phyloP scores from a whole-genome alignment of 441 rosid species.

The Pelargonium australe region DNA sequence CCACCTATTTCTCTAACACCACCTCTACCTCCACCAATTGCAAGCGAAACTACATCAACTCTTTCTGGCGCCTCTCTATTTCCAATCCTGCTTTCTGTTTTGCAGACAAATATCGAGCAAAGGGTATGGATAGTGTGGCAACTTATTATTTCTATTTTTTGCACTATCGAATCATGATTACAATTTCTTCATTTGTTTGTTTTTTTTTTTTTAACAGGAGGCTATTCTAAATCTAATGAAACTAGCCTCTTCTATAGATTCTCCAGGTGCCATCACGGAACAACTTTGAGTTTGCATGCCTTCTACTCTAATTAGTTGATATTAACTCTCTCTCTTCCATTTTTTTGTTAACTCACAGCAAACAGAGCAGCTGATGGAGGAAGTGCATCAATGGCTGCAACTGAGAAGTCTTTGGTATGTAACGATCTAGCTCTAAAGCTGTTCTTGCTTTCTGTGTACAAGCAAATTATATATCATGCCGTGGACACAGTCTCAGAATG shows the following conservation, averaged over 20 bases:
- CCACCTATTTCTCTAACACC: constrained; percentile 30
- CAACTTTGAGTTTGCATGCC: constrained; percentile 1
- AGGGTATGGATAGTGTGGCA: constrained; percentile 42
- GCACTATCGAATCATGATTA: not conserved
- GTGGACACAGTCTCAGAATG: too few species aligned
- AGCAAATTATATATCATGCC: too few species aligned
- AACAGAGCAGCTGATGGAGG: constrained; percentile 45
- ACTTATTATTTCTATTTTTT: constrained; percentile 9
- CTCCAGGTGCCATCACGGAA: constrained; percentile 40
- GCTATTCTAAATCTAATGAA: constrained; percentile 60
- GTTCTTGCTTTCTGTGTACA: too few species aligned
- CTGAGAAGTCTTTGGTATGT: constrained; percentile 76
- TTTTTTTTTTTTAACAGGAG: constrained; percentile 43
- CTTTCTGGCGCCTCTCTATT: constrained; percentile 41
- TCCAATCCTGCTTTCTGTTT: constrained; percentile 44
- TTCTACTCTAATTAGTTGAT: constrained; percentile 12
- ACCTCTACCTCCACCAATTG: constrained; percentile 17
- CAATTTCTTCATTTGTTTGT: constrained; percentile 4
- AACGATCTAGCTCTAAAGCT: not conserved
- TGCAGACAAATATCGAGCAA: constrained; percentile 69
- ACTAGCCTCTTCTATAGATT: constrained; percentile 46
- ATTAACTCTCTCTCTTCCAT: constrained; percentile 2
- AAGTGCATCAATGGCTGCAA: constrained; percentile 20
- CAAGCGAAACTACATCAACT: constrained; percentile 30
- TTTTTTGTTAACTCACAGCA: constrained; percentile 29